Evolutionary conservation across 345 rosid species (phyloP), one percentile per base, ranked within the genome.

Genomic region (Brassica rapa): DNA sequence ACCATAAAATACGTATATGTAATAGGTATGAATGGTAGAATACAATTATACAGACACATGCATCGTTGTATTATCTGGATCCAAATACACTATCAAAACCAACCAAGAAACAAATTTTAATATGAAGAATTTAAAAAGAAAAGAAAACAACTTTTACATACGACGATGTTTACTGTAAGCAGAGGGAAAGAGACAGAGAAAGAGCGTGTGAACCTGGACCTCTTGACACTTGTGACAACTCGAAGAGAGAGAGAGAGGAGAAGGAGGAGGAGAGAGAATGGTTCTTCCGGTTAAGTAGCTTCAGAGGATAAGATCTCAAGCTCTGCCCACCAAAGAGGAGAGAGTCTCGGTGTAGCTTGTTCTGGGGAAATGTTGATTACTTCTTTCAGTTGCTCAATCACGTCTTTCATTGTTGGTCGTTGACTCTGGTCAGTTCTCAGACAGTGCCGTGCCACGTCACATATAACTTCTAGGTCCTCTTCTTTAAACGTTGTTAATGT

Each of bases 301-400:
- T 90, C 99, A 73, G 84, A 86, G 1, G 98, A 94, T 77, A 93
- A 78, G 80, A 95, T 89, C 89, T 95, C 98, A 53, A 95, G 97
- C 76, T 95, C 99, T 6, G 98, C 99, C 98, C 98, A 95, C 99
- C 99, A 95, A 12, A 93, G 86, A 14, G 99, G 99, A 62, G 99
- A 95, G 61, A 93, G 93, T 77, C 91, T 91, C 0, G 99, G 99
- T 32, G 87, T 84, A 7, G 98, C 98, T 89, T 95, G 99, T 64
- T 91, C 98, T 2, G 92, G 92, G 4, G 94, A 70, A 49, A 95
- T 87, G 7, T 80, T 75, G 57, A 90, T 85, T 37, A 85, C 92
- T 82, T 82, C 78, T 84, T 82, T 89, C 83, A 93, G 67, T 74
- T 86, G 87, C n/a, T 89, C 77, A 12, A 74, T 80, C 24, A 90